Percentiles rank a stretch among this genome's conserved stretches.
phyloP scores from a whole-genome alignment of 805 yeast genomes.

The Starmerella etchellsii region DNA sequence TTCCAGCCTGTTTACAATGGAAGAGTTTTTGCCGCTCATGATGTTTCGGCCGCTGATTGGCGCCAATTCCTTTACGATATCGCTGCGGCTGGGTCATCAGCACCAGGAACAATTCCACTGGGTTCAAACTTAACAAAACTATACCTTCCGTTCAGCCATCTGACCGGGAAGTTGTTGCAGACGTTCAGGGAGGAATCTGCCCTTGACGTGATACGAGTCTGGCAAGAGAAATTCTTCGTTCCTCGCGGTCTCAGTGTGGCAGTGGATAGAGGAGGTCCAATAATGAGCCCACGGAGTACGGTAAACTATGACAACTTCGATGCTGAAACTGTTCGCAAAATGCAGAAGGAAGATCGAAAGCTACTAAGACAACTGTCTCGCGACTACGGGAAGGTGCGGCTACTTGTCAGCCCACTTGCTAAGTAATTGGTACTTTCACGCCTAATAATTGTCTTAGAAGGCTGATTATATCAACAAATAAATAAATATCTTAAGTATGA shows the following conservation, averaged over 20 bases:
- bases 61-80: constrained; percentile 1
- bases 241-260: background rate
- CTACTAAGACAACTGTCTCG: too few relatives aligned
- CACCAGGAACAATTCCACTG: background rate
- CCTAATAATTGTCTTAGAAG: too few relatives aligned
- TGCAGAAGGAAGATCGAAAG: too few relatives aligned
- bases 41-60: constrained; percentile 4
- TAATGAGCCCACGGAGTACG: too few relatives aligned
- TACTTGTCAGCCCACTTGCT: background rate
- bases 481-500: background rate
- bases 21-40: background rate
- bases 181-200: background rate
- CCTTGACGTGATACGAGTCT: background rate
- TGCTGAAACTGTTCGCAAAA: too few relatives aligned
- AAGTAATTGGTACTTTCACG: too few relatives aligned
- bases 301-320: too few relatives aligned
- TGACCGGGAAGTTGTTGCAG: background rate
- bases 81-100: background rate
- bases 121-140: background rate
- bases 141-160: background rate
- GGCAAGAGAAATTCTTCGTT: background rate
- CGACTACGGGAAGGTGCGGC: background rate
- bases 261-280: background rate
- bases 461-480: too few relatives aligned
- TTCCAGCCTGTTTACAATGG: background rate